Percentiles rank a stretch among this genome's conserved stretches.
phyloP scores from a whole-genome alignment of 768 basidiomycete genomes.

The Mycena rebaudengoi region DNA sequence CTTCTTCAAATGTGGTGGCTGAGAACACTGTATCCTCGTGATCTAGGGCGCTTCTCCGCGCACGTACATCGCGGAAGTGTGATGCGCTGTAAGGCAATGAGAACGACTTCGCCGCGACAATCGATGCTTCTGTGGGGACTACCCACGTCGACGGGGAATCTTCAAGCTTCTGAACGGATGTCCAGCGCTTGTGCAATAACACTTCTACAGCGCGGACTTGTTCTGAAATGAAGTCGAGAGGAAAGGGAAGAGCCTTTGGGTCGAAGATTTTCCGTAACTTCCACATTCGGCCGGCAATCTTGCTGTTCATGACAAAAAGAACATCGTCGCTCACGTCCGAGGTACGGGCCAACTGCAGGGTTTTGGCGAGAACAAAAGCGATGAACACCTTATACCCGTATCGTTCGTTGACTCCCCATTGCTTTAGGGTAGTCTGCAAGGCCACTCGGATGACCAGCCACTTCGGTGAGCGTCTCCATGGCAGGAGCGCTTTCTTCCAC shows the following conservation, averaged over 20 bases:
- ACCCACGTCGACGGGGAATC: background rate
- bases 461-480: slow-evolving; percentile 59
- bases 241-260: background rate
- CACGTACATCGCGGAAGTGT: background rate
- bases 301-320: slow-evolving; percentile 46
- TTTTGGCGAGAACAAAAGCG: slow-evolving; percentile 44
- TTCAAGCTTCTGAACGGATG: background rate
- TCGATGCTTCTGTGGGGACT: background rate
- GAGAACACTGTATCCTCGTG: background rate
- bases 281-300: slow-evolving; percentile 44
- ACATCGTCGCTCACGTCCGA: slow-evolving; percentile 32
- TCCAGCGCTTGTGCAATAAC: background rate
- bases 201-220: slow-evolving; percentile 23
- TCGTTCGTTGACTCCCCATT: slow-evolving; percentile 7
- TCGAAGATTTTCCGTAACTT: slow-evolving; percentile 44
- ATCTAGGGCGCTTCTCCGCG: background rate
- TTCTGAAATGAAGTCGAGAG: slow-evolving; percentile 25
- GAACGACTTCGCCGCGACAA: background rate
- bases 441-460: slow-evolving; percentile 60
- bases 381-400: slow-evolving; percentile 58
- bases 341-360: slow-evolving; percentile 31
- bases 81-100: slow-evolving; percentile 1
- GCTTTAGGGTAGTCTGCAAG: slow-evolving; percentile 46
- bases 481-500: slow-evolving; percentile 46
- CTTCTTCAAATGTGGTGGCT: background rate